Evolutionary conservation across 2,329 filamentous ascomycete genomes (phyloP), one percentile per base, ranked within the genome.

Genomic region (Onygenales sp.): DNA sequence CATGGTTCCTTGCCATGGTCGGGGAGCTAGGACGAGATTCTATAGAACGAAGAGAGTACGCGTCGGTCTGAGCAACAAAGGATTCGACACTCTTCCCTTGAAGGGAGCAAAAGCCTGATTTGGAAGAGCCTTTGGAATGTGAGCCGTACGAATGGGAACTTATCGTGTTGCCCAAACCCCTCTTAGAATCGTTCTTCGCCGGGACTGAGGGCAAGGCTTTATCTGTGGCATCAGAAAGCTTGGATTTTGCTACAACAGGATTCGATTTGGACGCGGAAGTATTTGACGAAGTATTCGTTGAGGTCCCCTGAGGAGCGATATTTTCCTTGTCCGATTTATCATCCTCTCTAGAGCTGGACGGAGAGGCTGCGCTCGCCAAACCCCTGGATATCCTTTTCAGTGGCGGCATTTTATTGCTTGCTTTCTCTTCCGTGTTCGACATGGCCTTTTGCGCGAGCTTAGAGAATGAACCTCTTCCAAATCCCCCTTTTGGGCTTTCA

Each of bases 21-120:
- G 72, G 66, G 11, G 72, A 75, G 13, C 66, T 64, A 5, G 72
- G 64, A 13, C 69, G 66, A 11, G 60, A 61, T 27, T 69, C 67
- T 32, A 59, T 54, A 38, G 69, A 62, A 36, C 65, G 69, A 6
- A 66, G 55, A 35, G 72, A 72, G 58, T 70, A 74, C 4, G 72
- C 61, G 57, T 75, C 72, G 1, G 70, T 69, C 44, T 73, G 72
- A 7, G 69, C 64, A 21, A 73, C 58, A 41, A 67, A 69, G 2
- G 71, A 70, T 41, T 73, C 70, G 39, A 68, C 60, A 39, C 66
- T 69, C 55, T 66, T 66, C 52, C 73, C 70, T 33, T 64, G 66
- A 11, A 72, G 54, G 5, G 67, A 58, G 55, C 70, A 70, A 53
- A 66, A 67, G 6, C 65, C 66, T 17, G 61, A 51, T 45, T 54